Evolutionary conservation across 2,329 filamentous ascomycete genomes (phyloP).

Genomic region (Alternaria brassicicola): DNA sequence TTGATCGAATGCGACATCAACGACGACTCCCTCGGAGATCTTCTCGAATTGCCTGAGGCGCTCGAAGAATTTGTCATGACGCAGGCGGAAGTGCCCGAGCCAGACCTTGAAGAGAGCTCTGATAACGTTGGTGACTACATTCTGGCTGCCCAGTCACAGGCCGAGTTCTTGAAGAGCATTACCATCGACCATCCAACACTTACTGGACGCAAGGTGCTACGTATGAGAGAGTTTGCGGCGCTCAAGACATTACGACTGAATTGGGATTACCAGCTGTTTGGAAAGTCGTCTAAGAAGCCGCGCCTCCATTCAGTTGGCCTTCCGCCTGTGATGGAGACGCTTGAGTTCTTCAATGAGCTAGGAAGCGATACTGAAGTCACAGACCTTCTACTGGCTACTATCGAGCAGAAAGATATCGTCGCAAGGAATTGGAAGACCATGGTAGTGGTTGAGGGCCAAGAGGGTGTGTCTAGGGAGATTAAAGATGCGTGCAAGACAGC

Average conservation of each 20-base stretch:
- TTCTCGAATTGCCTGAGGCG: constrained; percentile 40
- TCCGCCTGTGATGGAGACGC: constrained; percentile 34
- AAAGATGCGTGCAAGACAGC: constrained; percentile 33
- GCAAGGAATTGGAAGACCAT: constrained; percentile 33
- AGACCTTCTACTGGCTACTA: constrained; percentile 34
- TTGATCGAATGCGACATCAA: constrained; percentile 44
- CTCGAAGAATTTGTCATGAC: constrained; percentile 44
- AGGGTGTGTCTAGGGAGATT: constrained; percentile 27
- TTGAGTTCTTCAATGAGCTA: constrained; percentile 43
- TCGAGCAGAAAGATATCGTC: constrained; percentile 36
- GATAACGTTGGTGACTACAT: constrained; percentile 43
- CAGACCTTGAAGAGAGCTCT: constrained; percentile 40
- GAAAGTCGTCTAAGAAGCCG: constrained; percentile 40
- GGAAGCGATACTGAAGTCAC: constrained; percentile 40
- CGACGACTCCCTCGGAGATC: constrained; percentile 39
- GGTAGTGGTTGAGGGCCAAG: constrained; percentile 36
- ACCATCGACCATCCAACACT: constrained; percentile 39
- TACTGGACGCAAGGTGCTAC: constrained; percentile 36
- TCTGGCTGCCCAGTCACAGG: constrained; percentile 36
- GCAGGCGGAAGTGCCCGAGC: constrained; percentile 38
- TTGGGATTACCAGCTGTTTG: constrained; percentile 44
- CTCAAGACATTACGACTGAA: constrained; percentile 36
- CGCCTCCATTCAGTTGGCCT: constrained; percentile 40
- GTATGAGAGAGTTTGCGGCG: constrained; percentile 36
- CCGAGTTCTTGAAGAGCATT: constrained; percentile 35